Conservation (phyloP, 768 basidiomycete genomes). For the Clavaria fumosa region DNA sequence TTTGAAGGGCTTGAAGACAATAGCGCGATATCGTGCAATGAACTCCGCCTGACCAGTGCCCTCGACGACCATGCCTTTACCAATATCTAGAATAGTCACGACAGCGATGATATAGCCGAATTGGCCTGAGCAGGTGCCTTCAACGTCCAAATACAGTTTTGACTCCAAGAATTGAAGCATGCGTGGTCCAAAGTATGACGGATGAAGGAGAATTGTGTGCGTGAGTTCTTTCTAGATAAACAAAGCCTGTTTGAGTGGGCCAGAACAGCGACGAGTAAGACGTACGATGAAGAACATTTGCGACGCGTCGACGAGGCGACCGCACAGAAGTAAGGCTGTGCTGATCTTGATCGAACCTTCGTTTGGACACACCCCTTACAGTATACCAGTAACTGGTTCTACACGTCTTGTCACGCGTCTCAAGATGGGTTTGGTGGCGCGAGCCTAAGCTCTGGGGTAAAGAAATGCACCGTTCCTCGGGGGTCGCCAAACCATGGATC, state of each 20-base stretch:
- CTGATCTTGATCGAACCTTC: too few relatives aligned
- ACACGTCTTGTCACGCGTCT: too few relatives aligned
- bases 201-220: slow-evolving; percentile 95
- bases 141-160: slow-evolving; percentile 90
- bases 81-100: slow-evolving; percentile 79
- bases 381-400: too few relatives aligned
- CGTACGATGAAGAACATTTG: slow-evolving; percentile 67
- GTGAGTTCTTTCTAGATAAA: slow-evolving; percentile 85
- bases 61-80: slow-evolving; percentile 81
- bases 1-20: slow-evolving; percentile 99
- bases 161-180: slow-evolving; percentile 88
- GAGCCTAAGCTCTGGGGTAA: too few relatives aligned
- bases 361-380: too few relatives aligned
- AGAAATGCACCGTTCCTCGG: too few relatives aligned
- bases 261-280: slow-evolving; percentile 4
- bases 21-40: slow-evolving; percentile 83
- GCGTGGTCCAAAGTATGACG: slow-evolving; percentile 94
- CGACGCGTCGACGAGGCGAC: too few relatives aligned
- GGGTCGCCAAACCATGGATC: too few relatives aligned
- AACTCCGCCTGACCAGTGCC: slow-evolving; percentile 96
- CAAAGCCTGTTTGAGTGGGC: slow-evolving; percentile 3
- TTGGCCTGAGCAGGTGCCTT: slow-evolving; percentile 92
- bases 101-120: slow-evolving; percentile 93
- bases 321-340: too few relatives aligned
- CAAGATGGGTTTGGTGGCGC: too few relatives aligned